These are phyloP conservation scores for Chondrus crispus DNA, from an alignment of 23 red algal species.

Conservation along the genomic window DNA sequence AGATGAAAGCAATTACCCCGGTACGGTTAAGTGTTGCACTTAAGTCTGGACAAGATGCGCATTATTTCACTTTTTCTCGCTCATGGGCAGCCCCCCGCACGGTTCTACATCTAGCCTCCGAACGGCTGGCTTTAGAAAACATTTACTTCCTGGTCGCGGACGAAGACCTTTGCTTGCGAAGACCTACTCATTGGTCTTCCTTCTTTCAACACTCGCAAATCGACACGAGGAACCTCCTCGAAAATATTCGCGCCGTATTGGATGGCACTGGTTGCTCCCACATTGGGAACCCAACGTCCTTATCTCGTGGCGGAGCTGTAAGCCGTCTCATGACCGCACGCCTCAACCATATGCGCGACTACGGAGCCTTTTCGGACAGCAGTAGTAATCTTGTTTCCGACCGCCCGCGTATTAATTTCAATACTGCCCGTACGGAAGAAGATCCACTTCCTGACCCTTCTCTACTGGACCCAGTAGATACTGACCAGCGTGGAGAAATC, in stretches of 20 bases:
- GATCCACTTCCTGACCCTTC: constrained; percentile 34
- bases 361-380: too few species aligned
- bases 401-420: not conserved
- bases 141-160: not conserved
- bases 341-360: not conserved
- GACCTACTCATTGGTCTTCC: constrained; percentile 6
- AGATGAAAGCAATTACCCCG: not conserved
- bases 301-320: not conserved
- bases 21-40: not conserved
- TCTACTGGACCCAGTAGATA: constrained; percentile 18
- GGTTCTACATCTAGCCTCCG: not conserved
- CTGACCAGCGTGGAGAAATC: not conserved
- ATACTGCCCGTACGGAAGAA: not conserved
- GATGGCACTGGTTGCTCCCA: not conserved
- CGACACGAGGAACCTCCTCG: not conserved
- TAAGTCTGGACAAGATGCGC: not conserved
- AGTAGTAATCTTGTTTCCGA: too few species aligned
- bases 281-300: not conserved
- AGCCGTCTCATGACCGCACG: not conserved
- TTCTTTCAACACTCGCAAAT: not conserved
- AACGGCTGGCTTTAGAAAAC: not conserved
- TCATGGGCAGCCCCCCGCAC: not conserved
- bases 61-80: not conserved
- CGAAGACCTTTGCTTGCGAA: not conserved
- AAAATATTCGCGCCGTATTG: not conserved